Base-by-base conservation (phyloP, 2,329 filamentous ascomycete species). In the Byssochlamys sp. region DNA sequence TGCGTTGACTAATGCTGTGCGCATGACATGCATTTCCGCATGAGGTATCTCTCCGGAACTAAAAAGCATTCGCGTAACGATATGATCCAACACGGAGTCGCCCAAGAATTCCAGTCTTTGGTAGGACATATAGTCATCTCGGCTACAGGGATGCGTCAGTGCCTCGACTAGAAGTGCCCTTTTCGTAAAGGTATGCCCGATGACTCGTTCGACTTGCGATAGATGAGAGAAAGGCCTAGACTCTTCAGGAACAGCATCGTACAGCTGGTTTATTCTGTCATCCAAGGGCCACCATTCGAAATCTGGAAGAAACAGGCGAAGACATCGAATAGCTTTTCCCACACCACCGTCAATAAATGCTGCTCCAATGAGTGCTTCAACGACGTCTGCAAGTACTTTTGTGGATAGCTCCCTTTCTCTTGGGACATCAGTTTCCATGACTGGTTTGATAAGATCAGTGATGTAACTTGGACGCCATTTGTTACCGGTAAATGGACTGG, bases 51-150 rank as follows among this genome's bases (percentile, higher is more conserved):
- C 67, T 2, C 71, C 68, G 10, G 69, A 67, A 2, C 68, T 66
- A 69, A 83, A 88, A 4, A 92, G 73, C n/a, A 74, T 78, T 0
- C 75, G 77, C 6, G 89, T 84, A 53, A 96, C 77, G 57, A 96
- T 77, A 63, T 85, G 81, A 71, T 97, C 92, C 0, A 97, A 82
- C 2, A 96, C 78, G 0, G 90, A 83, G 64, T 97, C 92, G 0
- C 92, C 92, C 0, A 96, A 76, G 65, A 94, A 96, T 67, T 96
- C 92, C 0, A 96, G 80, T 0, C 91, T 83, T 63, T 96, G 88
- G 65, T 85, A 85, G 0, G 80, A 81, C 35, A 74, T 71, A 11
- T 84, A 80, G 3, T 80, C 75, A 14, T 74, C 71, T 29, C 76
- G 77, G 54, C 78, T 80, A 0, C 89, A 91, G 0, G 84, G 77